Conservation (phyloP, 1,139 yeast genomes). For the Taphrina deformans region DNA sequence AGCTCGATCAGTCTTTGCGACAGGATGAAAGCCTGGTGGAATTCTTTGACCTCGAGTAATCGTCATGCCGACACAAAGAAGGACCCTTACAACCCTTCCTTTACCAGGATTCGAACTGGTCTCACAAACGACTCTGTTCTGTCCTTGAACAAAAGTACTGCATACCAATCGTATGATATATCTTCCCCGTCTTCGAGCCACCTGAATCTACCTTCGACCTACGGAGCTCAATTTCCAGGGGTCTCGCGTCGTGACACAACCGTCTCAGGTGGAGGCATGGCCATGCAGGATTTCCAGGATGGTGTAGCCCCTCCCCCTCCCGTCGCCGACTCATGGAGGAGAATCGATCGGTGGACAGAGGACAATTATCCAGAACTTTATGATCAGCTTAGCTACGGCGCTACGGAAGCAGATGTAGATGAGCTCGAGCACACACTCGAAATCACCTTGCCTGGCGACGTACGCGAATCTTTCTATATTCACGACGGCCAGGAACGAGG, state of each 20-base stretch:
- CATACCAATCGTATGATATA: slow-evolving; percentile 7
- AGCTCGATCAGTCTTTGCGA: neutral
- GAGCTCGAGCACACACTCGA: slow-evolving; percentile 74
- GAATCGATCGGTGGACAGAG: slow-evolving; percentile 73
- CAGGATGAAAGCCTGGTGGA: slow-evolving; percentile 26
- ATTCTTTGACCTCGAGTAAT: slow-evolving; percentile 24
- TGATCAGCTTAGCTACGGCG: slow-evolving; percentile 70
- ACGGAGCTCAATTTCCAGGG: slow-evolving; percentile 8
- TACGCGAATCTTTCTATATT: slow-evolving; percentile 69
- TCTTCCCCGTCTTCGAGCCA: slow-evolving; percentile 22
- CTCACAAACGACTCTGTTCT: slow-evolving; percentile 16
- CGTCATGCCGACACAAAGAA: slow-evolving; percentile 29
- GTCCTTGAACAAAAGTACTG: slow-evolving; percentile 17
- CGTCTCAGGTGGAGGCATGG: slow-evolving; percentile 43
- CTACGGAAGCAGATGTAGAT: slow-evolving; percentile 70
- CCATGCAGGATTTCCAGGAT: slow-evolving; percentile 52
- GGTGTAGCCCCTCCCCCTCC: slow-evolving; percentile 71
- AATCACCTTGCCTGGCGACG: slow-evolving; percentile 66
- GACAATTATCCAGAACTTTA: slow-evolving; percentile 76
- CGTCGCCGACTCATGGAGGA: slow-evolving; percentile 68
- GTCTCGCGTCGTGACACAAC: slow-evolving; percentile 7
- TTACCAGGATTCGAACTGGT: slow-evolving; percentile 29
- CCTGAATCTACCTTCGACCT: slow-evolving; percentile 10
- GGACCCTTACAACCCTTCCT: slow-evolving; percentile 26
- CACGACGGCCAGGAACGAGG: slow-evolving; percentile 83